Evolutionary conservation across 2,329 filamentous ascomycete species (phyloP).

Genomic region (Calonectria crousiana): DNA sequence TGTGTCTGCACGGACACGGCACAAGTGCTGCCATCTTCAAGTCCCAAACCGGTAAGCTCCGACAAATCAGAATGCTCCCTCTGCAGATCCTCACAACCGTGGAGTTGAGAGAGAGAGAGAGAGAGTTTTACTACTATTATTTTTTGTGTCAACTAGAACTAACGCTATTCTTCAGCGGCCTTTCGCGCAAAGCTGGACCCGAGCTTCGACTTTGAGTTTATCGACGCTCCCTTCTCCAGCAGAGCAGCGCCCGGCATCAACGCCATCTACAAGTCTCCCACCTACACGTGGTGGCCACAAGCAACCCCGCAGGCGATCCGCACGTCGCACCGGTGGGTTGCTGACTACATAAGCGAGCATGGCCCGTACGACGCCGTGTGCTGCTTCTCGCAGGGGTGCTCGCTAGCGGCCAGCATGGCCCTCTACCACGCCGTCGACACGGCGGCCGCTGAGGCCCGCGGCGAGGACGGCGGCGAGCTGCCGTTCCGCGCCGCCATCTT

Average conservation of each 20-base stretch:
- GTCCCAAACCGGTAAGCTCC: conserved; percentile 14
- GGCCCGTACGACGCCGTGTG: conserved; percentile 15
- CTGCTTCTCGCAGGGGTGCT: conserved; percentile 18
- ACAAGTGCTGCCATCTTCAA: conserved; percentile 17
- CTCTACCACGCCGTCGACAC: conserved; percentile 5
- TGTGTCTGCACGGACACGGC: conserved; percentile 19
- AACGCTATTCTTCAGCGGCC: background rate
- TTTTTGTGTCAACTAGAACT: background rate
- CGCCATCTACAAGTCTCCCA: conserved; percentile 14
- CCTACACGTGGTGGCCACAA: conserved; percentile 17
- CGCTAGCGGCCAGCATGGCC: conserved; percentile 11
- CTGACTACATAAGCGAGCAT: conserved; percentile 7
- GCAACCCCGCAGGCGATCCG: conserved; percentile 10
- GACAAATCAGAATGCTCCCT: background rate
- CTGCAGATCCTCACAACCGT: background rate
- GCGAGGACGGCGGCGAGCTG: background rate
- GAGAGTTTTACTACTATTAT: too few species aligned
- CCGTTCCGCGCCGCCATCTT: conserved; percentile 17
- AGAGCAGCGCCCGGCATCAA: conserved; percentile 5
- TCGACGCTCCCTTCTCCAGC: conserved; percentile 10
- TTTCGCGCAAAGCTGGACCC: conserved; percentile 12
- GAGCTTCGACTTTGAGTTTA: conserved; percentile 14
- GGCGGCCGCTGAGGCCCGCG: background rate
- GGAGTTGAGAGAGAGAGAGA: background rate
- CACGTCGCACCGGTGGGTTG: conserved; percentile 9